These are phyloP conservation scores for Calendula officinalis DNA, from an alignment of 129 eudicot species.

Conservation along the genomic window DNA sequence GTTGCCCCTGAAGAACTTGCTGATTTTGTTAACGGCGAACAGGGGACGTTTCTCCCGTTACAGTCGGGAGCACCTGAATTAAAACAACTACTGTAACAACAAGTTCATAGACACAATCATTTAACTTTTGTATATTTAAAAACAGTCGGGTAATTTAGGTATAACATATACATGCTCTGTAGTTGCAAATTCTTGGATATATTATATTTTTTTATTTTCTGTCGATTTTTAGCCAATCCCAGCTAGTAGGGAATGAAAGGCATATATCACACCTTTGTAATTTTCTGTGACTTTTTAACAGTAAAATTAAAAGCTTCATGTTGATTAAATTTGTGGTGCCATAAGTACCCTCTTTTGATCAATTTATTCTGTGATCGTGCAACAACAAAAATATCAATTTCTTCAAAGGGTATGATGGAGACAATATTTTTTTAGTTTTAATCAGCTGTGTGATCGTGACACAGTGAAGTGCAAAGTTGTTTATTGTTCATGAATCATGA, in stretches of 20 bases:
- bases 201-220: background rate
- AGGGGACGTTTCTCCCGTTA: conserved; percentile 56
- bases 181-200: conserved; percentile 13
- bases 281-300: conserved; percentile 28
- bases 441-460: too few species aligned
- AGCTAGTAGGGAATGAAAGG: conserved; percentile 22
- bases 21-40: conserved; percentile 55
- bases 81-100: conserved; percentile 34
- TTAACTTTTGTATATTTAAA: conserved; percentile 32
- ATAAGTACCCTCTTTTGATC: too few species aligned
- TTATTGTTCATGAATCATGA: too few species aligned
- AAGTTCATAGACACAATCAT: background rate
- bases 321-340: background rate
- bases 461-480: too few species aligned
- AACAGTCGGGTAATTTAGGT: conserved; percentile 23
- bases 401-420: too few species aligned
- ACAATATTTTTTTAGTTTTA: too few species aligned
- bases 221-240: conserved; percentile 22
- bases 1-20: conserved; percentile 87
- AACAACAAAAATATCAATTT: too few species aligned
- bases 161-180: conserved; percentile 22
- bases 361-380: too few species aligned
- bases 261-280: conserved; percentile 26
- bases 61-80: conserved; percentile 48
- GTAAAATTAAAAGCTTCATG: conserved; percentile 15